These are phyloP conservation scores for Rubroshorea leprosula DNA, from an alignment of 345 rosid species.

Conservation along the genomic window DNA sequence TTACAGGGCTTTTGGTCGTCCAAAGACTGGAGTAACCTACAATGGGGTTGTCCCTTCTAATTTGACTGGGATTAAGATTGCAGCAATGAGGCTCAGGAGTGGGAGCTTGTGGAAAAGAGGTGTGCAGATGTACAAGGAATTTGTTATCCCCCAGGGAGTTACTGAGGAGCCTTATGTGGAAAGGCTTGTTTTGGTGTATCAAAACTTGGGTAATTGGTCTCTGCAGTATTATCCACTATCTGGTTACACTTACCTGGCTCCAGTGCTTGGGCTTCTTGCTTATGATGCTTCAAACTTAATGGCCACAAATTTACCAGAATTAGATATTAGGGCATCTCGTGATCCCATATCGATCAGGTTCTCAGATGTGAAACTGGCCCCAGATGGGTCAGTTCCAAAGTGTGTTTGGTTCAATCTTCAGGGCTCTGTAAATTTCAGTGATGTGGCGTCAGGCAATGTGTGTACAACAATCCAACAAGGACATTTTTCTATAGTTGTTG, in stretches of 20 bases:
- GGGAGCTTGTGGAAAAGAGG: conserved; percentile 78
- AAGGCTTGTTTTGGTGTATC: conserved; percentile 83
- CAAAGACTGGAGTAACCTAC: conserved; percentile 67
- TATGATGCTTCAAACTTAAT: conserved; percentile 67
- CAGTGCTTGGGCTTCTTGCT: conserved; percentile 80
- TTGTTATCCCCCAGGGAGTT: conserved; percentile 52
- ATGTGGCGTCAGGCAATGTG: conserved; percentile 38
- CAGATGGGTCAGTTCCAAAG: conserved; percentile 49
- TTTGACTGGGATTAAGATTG: conserved; percentile 59
- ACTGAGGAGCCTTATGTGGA: conserved; percentile 52
- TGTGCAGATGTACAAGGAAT: conserved; percentile 45
- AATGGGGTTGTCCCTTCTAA: conserved; percentile 54
- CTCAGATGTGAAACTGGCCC: conserved; percentile 41
- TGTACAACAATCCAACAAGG: conserved; percentile 64
- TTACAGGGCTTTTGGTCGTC: conserved; percentile 54
- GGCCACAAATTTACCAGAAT: conserved; percentile 40
- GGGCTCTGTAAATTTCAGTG: conserved; percentile 55
- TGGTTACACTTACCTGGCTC: conserved; percentile 54
- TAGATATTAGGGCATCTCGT: conserved; percentile 39
- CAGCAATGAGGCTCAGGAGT: conserved; percentile 78
- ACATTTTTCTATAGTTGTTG: conserved; percentile 78
- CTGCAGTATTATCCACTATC: conserved; percentile 49
- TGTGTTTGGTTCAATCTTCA: conserved; percentile 66
- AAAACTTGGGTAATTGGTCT: conserved; percentile 83
- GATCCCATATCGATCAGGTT: conserved; percentile 57